Base-by-base conservation (phyloP, 2,329 filamentous ascomycete species). In the Kalmusia sp. region DNA sequence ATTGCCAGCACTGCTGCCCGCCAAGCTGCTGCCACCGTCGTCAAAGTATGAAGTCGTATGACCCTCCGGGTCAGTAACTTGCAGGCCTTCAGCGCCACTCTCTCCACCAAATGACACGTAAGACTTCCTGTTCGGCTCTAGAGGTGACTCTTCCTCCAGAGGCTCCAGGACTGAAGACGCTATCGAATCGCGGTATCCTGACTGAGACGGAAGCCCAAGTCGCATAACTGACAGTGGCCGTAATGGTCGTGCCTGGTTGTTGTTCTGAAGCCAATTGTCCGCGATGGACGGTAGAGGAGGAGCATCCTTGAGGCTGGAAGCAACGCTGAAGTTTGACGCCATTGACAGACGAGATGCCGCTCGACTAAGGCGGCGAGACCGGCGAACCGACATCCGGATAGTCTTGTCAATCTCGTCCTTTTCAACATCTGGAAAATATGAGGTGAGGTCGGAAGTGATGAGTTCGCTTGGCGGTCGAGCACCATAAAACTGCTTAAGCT, bases 201-300 rank as follows among this genome's bases (percentile, higher is more conserved):
- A 82, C 35, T 86, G 83, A 25, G 82, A 75, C 15, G 77, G 81
- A 22, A 84, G 73, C 21, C 82, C 84, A 33, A 87, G 80, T 48
- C 81, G 80, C 55, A 84, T 82, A 9, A 87, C 82, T 14, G 86
- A 88, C 2, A 87, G 71, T 1, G 86, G 86, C 22, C 86, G 79
- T 15, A 84, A 73, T 24, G 79, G 77, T 31, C 80, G 77, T 28
- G 77, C 73, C 44, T 75, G 69, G 31, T 63, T 68, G 35, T 84
- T 82, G 52, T 84, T 65, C 46, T 71, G 89, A 33, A 97, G 82
- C 93, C 93, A 99, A 44, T 87, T 90, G 76, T 98, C 93, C 40
- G 93, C 93, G 65, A 99, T 98, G 37, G 91, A 96, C 1, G 95
- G 95, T 57, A 99, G 92, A 1, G 95, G 93, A 9, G 95, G 95